phyloP scores from a whole-genome alignment of 208 protist genomes.

The Crithidia bombi region DNA sequence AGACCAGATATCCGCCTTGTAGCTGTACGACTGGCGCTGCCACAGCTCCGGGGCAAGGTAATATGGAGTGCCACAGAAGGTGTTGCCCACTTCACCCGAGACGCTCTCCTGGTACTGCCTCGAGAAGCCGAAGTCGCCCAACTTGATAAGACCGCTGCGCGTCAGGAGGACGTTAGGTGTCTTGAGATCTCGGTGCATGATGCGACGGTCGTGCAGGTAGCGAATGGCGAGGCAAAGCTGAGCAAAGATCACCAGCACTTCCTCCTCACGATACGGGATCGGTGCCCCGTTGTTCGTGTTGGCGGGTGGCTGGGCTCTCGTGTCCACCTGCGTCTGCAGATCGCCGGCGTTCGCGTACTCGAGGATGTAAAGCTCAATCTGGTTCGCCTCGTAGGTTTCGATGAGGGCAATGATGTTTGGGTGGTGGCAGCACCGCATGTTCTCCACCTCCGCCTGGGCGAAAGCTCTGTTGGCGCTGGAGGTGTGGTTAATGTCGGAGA shows the following conservation, averaged over 20 bases:
- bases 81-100: constrained; percentile 51
- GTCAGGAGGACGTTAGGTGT: constrained; percentile 76
- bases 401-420: constrained; percentile 75
- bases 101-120: constrained; percentile 62
- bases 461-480: constrained; percentile 44
- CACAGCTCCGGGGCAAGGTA: constrained; percentile 93
- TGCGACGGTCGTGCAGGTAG: constrained; percentile 75
- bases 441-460: constrained; percentile 56
- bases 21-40: constrained; percentile 85
- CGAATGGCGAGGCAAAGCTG: constrained; percentile 78
- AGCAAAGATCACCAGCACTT: constrained; percentile 68
- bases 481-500: constrained; percentile 45
- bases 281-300: constrained; percentile 22
- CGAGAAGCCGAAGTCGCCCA: constrained; percentile 88
- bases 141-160: constrained; percentile 73
- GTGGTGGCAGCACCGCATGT: constrained; percentile 59
- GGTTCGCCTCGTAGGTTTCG: constrained; percentile 46
- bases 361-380: constrained; percentile 60
- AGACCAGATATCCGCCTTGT: constrained; percentile 92
- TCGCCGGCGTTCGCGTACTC: constrained; percentile 87
- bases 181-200: constrained; percentile 90
- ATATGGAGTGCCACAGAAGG: constrained; percentile 83
- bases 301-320: constrained; percentile 26
- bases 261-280: constrained; percentile 53
- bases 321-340: constrained; percentile 66